Evolutionary conservation across 371 early-diverging fungal genomes (phyloP), one percentile per base, ranked within the genome.

Genomic region (Mortierella sp.): DNA sequence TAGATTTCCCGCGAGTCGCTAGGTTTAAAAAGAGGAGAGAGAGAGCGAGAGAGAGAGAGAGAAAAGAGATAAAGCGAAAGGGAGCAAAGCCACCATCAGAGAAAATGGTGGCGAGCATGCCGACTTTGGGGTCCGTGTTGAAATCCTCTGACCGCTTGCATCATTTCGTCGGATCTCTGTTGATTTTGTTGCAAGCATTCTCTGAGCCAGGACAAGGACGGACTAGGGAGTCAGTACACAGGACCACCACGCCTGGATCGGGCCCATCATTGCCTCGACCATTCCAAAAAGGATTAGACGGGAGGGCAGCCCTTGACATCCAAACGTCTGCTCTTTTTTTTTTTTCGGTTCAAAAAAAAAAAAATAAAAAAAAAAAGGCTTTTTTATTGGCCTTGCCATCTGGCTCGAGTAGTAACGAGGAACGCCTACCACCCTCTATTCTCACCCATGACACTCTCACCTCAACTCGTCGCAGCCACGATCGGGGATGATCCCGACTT

Each of bases 401-500:
- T 18, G 6, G 9, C 18, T 4, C 4, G n/a, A n/a, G n/a, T n/a
- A n/a, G n/a, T n/a, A n/a, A n/a, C n/a, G n/a, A n/a, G n/a, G n/a
- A n/a, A n/a, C n/a, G n/a, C n/a, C n/a, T n/a, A n/a, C n/a, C n/a
- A n/a, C n/a, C n/a, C 51, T 6, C 51, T 51, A 16, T 51, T 51
- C 18, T 18, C 51, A n/a, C n/a, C n/a, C n/a, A 66, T 67, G 68
- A 50, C 68, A n/a, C 56, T 68, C 29, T 66, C 75, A 62, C 55
- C 61, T n/a, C 62, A 65, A 47, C 62, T 68, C 23, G 26, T 72
- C 58, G 56, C 69, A 46, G 69, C 65, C 53, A 50, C 72, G 25
- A 63, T 77, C 57, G 64, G 30, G 26, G 79, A 69, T 57, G 79
- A 77, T 51, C 53, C 56, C 18, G 57, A 52, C 53, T 48, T 77